Evolutionary conservation across 352 stramenopile genomes (phyloP), one percentile per base, ranked within the genome.

Genomic region (Pythium coloratum): DNA sequence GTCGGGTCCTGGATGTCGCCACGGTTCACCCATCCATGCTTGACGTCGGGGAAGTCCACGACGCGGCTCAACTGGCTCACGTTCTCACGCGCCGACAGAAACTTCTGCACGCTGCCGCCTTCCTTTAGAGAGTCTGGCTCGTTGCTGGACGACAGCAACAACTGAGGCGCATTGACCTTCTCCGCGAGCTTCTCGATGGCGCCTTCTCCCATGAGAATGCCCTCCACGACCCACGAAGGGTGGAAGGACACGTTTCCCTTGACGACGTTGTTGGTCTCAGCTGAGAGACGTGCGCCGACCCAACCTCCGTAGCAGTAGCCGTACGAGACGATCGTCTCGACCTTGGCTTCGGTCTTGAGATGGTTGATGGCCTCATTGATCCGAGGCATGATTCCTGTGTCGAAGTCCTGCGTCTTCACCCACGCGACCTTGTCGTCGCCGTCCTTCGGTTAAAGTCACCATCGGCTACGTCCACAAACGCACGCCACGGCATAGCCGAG

Each of bases 21-120:
- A 61, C 80, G 76, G 73, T 84, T 82, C 53, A 88, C 79, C 79
- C 79, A 91, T 49, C 77, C 76, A 50, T 89, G 77, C 28, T 78
- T 69, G 38, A 82, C 71, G 32, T 80, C 55, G 12, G 66, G 63
- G 69, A 86, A 91, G 62, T 86, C 71, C 10, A 81, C 49, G 13
- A 82, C 76, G 9, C 68, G 12, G 53, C 66, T 71, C 5, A 50
- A 54, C 42, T 59, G 38, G 32, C 24, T 30, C 32, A 58, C 55
- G 53, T 62, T 40, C 8, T 47, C 49, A n/a, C 53, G 49, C 30
- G 55, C 28, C 51, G 33, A 13, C 3, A 87, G 72, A 38, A 84
- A 78, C 59, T 74, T 75, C 58, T 88, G 56, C 32, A 85, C 81
- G n/a, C 55, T 62, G 62, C 62, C 62, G 42, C 62, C 40, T 38